Conservation (phyloP, 176 grass and related monocot genomes). For the Musa itinerans region DNA sequence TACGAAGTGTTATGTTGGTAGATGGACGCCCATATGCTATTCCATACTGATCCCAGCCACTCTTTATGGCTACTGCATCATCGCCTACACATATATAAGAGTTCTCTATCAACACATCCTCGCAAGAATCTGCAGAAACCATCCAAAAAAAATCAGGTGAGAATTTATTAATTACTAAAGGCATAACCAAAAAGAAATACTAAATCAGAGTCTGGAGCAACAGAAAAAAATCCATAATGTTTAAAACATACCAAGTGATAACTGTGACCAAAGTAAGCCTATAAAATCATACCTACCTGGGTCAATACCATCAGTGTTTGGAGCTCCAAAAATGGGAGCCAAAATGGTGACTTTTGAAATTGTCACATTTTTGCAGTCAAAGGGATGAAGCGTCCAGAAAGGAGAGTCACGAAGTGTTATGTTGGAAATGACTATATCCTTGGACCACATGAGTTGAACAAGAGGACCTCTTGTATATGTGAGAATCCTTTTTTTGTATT, state of each 20-base stretch:
- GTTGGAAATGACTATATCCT: constrained; percentile 76
- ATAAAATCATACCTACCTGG: constrained; percentile 43
- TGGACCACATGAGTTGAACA: constrained; percentile 87
- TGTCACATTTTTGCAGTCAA: constrained; percentile 86
- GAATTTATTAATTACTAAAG: neutral
- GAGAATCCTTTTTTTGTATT: constrained; percentile 69
- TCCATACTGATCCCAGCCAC: constrained; percentile 95
- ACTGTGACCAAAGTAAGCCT: neutral
- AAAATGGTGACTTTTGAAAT: constrained; percentile 78
- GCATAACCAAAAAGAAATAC: neutral
- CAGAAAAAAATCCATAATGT: neutral
- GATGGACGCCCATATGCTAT: constrained; percentile 75
- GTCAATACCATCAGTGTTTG: constrained; percentile 94
- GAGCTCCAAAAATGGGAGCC: constrained; percentile 74
- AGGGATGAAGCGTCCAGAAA: constrained; percentile 92
- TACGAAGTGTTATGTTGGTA: constrained; percentile 62
- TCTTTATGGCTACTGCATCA: constrained; percentile 88
- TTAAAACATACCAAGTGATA: neutral
- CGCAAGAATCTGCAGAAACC: constrained; percentile 60
- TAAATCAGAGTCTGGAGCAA: neutral
- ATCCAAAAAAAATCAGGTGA: neutral
- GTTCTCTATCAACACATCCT: constrained; percentile 84
- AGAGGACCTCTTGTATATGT: constrained; percentile 87
- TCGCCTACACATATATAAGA: constrained; percentile 93
- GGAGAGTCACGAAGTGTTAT: constrained; percentile 74